Base-by-base conservation (phyloP, 1,284 basidiomycete genomes). In the Heimioporus punctisporus region DNA sequence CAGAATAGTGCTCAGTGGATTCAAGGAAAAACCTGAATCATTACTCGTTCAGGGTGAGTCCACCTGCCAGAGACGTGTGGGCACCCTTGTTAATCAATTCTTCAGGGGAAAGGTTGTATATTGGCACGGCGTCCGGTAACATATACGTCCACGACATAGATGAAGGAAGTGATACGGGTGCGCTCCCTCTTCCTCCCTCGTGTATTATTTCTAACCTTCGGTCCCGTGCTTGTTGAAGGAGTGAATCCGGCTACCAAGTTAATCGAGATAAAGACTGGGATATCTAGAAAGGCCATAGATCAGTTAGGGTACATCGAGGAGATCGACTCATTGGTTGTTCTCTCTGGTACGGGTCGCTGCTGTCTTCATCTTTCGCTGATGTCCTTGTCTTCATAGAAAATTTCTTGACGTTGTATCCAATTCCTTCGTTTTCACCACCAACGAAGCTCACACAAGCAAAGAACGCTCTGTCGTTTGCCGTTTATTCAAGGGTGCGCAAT, bases 241-340 rank as follows among this genome's bases (percentile, higher is more conserved):
- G 68, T 68, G 26, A 73, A 76, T 9, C 3, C 60, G 25, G 64
- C 68, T 17, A 71, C 83, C 5, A 78, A 76, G 30, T 74, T 87
- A 3, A 74, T 90, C 19, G 86, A 90, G 60, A 83, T 81, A 19
- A 91, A 86, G 81, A 86, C 85, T 57, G 74, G 71, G 6, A 71
- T 95, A 30, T 75, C 80, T 15, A 80, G 85, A 59, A 83, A 82
- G 61, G 79, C 90, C 14, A 92, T 98, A 42, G 95, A 98, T 54
- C 93, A 94, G 66, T 75, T 98, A 7, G 92, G 87, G 4, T 88
- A 90, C 50, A 81, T 98, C 59, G 88, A 89, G 59, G 92, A 93
- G 61, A 82, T 92, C 17, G 88, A 92, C 61, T 89, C 90, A 12
- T 76, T 98, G 27, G 86, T 92, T 6, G 80, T 92, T 10, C 80